Percentiles rank a stretch among this genome's conserved stretches.
Conservation (phyloP, 1,139 yeast species). For the Saccharomyces hybrid region DNA sequence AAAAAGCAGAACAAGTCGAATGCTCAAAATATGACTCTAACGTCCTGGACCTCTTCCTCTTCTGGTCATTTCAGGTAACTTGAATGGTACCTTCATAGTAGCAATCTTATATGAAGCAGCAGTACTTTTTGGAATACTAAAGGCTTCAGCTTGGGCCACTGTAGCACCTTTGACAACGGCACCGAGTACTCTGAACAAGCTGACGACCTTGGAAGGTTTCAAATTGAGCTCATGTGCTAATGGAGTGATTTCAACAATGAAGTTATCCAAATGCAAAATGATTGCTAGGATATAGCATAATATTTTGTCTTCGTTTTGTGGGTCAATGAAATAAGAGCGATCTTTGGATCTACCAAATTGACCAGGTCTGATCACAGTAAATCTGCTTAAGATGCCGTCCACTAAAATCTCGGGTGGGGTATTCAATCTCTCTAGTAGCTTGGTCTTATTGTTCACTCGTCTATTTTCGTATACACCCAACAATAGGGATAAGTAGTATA, state of each 20-base stretch:
- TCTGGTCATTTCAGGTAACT: constrained; percentile 75
- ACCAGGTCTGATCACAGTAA: constrained; percentile 58
- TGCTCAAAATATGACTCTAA: constrained; percentile 1
- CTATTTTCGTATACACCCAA: constrained; percentile 74
- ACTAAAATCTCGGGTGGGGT: constrained; percentile 65
- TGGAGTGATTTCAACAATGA: constrained; percentile 68
- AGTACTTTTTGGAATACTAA: constrained; percentile 62
- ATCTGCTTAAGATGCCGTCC: constrained; percentile 63
- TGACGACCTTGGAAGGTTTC: constrained; percentile 66
- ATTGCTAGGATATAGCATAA: constrained; percentile 70
- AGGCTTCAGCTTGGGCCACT: constrained; percentile 75
- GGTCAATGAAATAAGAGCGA: constrained; percentile 72
- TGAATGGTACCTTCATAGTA: constrained; percentile 77
- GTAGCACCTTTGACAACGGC: constrained; percentile 69
- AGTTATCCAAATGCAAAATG: constrained; percentile 69
- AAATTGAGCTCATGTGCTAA: constrained; percentile 78
- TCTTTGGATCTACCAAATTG: constrained; percentile 68
- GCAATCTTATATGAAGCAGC: constrained; percentile 74
- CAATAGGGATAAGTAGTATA: constrained; percentile 72
- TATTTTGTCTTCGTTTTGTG: constrained; percentile 78
- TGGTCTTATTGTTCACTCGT: constrained; percentile 52
- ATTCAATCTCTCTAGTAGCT: constrained; percentile 53
- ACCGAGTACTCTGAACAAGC: constrained; percentile 74
- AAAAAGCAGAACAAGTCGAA: neutral
- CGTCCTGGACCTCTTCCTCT: constrained; percentile 44